Evolutionary conservation across 192 early-diverging fungal species (phyloP), one percentile per base, ranked within the genome.

Genomic region (Coemansia sp.): DNA sequence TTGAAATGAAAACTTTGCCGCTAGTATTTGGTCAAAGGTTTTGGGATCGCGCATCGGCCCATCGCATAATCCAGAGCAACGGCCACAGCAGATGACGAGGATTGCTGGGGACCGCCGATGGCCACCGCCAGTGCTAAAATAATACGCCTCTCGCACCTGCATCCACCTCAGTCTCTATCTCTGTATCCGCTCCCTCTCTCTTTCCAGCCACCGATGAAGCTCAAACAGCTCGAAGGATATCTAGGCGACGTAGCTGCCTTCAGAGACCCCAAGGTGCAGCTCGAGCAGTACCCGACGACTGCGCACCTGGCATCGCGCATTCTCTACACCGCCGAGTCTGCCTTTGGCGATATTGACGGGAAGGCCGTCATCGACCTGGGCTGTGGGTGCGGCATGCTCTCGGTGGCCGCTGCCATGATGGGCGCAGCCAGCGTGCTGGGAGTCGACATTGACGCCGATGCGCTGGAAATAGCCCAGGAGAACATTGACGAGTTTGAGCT

Each of bases 241-340:
- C 78, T 87, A 14, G 80, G 83, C 58, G 78, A 82, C 40, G 78
- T 84, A 22, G 73, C 66, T 4, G 80, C 74, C 30, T 89, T 89
- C 61, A 78, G 70, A 7, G 64, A 80, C 14, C 85, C 84, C 36
- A 88, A 90, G 67, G 78, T 86, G 47, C 80, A 85, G 48, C 76
- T 85, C 34, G 88, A 90, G 59, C 88, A 90, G 50, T 90, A 90
- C 58, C 83, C 84, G 0, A 90, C 88, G 11, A 84, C 85, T 0
- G 72, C 88, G 29, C 86, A 88, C 52, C 61, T 90, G 19, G 88
- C 88, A 5, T 76, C 86, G 9, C 71, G 85, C 11, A 85, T 90
- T 69, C 59, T 88, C n/a, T 88, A 84, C 45, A 88, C 85, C 0
- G 88, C 88, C 3, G 83, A 87, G 47, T 72, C 77, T 2, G 69